Evolutionary conservation across 768 basidiomycete species (phyloP).

Genomic region (Goffeauzyma gilvescens): DNA sequence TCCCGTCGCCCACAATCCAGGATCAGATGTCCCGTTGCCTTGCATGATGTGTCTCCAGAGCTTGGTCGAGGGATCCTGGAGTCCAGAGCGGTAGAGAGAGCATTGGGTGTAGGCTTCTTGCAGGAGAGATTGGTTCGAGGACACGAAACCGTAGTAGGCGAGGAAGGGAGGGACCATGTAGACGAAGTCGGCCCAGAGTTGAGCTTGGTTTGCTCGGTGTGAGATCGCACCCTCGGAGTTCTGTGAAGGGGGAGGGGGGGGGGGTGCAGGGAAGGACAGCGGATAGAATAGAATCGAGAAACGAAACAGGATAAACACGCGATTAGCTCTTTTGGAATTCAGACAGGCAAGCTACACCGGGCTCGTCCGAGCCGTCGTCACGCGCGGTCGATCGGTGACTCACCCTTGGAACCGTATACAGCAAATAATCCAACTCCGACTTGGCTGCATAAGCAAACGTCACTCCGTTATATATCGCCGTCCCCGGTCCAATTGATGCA

Average conservation of each 20-base stretch:
- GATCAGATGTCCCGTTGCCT: constrained; percentile 20
- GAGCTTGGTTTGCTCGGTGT: constrained; percentile 31
- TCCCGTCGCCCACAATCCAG: constrained; percentile 34
- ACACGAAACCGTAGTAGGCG: constrained; percentile 34
- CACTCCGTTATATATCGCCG: constrained; percentile 16
- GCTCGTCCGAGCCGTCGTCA: background rate
- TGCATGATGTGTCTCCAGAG: constrained; percentile 35
- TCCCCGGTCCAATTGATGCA: constrained; percentile 9
- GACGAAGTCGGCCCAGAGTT: constrained; percentile 34
- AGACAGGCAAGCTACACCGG: too few species aligned
- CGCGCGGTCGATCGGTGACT: constrained; percentile 5
- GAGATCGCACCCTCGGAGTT: constrained; percentile 34
- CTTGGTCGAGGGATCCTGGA: constrained; percentile 22
- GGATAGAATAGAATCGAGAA: background rate
- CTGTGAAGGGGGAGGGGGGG: too few species aligned
- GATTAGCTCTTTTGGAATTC: too few species aligned
- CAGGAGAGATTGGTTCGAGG: constrained; percentile 33
- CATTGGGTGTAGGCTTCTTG: constrained; percentile 35
- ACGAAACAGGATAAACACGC: too few species aligned
- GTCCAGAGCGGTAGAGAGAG: constrained; percentile 33
- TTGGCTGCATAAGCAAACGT: constrained; percentile 24
- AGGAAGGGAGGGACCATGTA: constrained; percentile 38
- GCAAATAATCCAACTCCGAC: constrained; percentile 21
- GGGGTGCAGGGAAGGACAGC: too few species aligned
- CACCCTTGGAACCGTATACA: constrained; percentile 26